Evolutionary conservation across 177 flowering plant species (phyloP), one percentile per base, ranked within the genome.

Genomic region (Viscum album): DNA sequence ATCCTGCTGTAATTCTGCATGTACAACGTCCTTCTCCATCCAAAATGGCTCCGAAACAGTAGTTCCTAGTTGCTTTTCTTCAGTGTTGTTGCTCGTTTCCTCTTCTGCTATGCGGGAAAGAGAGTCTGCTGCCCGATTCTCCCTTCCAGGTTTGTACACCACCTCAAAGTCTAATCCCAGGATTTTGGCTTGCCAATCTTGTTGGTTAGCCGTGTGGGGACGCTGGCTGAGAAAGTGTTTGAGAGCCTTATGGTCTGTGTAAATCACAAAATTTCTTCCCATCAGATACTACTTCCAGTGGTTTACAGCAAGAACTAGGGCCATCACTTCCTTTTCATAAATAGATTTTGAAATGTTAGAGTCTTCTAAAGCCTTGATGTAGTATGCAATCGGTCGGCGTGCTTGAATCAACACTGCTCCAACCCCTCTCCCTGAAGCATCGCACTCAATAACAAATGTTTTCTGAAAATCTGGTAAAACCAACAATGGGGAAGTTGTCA

Each of bases 321-420:
- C 73, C 19, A 66, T 24, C 19, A 74, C 6, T 29, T 75, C 74
- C 21, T 56, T 41, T 11, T 58, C 74, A 63, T 75, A 71, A 0
- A 24, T 29, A 0, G 70, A 70, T 4, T 32, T 16, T 2, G 28
- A 32, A 10, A 1, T 17, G 0, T 19, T 0, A 0, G 3, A 26
- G 0, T 8, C 28, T 24, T 35, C 4, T 0, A 75, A 21, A 0
- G 56, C 54, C 17, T 66, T 47, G 23, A 52, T 68, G 2, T 30
- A 0, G 29, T 12, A 75, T 7, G 73, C 73, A 17, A 70, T 34
- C 0, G 74, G 70, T 3, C 41, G 11, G 0, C 54, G n/a, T 0
- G 45, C 32, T 61, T 71, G 71, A 21, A 34, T 43, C 12, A 75
- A 26, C 0, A 75, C 58, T 10, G 50, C 74, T 60, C 77, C 77